Percentiles rank a stretch among this genome's conserved stretches.
phyloP scores from a whole-genome alignment of 176 grass and related monocot species.

The Juncus inflexus region DNA sequence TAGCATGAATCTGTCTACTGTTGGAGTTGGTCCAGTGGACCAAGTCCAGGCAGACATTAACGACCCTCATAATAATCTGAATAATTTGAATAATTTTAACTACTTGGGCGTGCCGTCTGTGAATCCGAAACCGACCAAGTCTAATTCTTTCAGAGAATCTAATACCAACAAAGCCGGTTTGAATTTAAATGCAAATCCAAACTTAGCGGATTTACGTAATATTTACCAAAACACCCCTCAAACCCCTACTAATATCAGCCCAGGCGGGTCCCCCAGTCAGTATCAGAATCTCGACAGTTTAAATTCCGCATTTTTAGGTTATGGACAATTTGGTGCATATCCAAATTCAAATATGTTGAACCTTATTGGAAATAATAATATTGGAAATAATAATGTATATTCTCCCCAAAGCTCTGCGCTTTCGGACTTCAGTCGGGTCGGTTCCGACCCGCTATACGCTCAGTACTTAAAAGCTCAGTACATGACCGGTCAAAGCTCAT shows the following conservation, averaged over 20 bases:
- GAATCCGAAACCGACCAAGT: slow-evolving; percentile 34
- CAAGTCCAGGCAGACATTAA: slow-evolving; percentile 45
- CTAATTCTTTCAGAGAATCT: slow-evolving; percentile 50
- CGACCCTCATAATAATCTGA: slow-evolving; percentile 37
- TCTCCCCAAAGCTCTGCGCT: slow-evolving; percentile 51
- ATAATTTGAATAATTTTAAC: slow-evolving; percentile 34
- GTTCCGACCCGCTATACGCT: slow-evolving; percentile 61
- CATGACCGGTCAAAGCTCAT: slow-evolving; percentile 40
- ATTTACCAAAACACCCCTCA: slow-evolving; percentile 62
- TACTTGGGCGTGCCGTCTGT: slow-evolving; percentile 44
- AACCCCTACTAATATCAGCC: slow-evolving; percentile 48
- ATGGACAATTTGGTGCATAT: slow-evolving; percentile 54
- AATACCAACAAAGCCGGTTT: slow-evolving; percentile 21
- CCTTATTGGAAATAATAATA: slow-evolving; percentile 37
- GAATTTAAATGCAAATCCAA: slow-evolving; percentile 1
- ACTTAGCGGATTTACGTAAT: slow-evolving; percentile 44
- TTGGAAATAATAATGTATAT: slow-evolving; percentile 42
- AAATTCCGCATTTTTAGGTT: slow-evolving; percentile 54
- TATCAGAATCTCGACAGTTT: slow-evolving; percentile 56
- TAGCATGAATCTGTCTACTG: slow-evolving; percentile 57
- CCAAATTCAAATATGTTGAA: slow-evolving; percentile 54
- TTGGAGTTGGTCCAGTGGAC: slow-evolving; percentile 33
- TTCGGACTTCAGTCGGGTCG: slow-evolving; percentile 46
- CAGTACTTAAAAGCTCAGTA: slow-evolving; percentile 77
- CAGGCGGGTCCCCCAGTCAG: slow-evolving; percentile 62